Evolutionary conservation across 1,284 basidiomycete genomes (phyloP).

Genomic region (Wallemia hederae): DNA sequence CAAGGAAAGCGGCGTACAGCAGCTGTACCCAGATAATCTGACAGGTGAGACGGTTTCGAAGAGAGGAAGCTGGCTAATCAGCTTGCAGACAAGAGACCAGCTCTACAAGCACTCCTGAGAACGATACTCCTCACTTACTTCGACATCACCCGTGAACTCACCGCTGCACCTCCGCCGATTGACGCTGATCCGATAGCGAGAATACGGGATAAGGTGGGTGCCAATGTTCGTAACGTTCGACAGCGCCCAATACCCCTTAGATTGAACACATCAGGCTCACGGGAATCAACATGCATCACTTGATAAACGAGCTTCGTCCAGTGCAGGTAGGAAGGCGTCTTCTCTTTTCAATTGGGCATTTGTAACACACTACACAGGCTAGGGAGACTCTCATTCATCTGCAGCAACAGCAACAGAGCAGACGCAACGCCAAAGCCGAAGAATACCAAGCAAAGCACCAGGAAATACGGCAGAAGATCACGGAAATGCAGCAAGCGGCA

Average conservation of each 20-base stretch:
- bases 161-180: neutral
- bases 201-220: neutral
- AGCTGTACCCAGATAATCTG: neutral
- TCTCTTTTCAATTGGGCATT: neutral
- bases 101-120: neutral
- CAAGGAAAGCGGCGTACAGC: neutral
- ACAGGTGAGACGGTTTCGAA: neutral
- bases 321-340: neutral
- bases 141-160: neutral
- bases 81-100: neutral
- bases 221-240: neutral
- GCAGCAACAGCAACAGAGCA: neutral
- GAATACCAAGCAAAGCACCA: neutral
- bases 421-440: neutral
- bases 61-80: neutral
- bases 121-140: neutral
- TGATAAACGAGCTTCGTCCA: neutral
- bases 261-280: neutral
- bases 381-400: neutral
- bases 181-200: neutral
- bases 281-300: slow-evolving; percentile 1
- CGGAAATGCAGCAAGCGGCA: neutral
- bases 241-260: neutral
- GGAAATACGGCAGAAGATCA: neutral
- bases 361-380: neutral